A percentile compares a stretch with the other conserved stretches of the same genome.
Evolutionary conservation across 306 rosid genomes (phyloP).

Genomic region (Urtica urens): DNA sequence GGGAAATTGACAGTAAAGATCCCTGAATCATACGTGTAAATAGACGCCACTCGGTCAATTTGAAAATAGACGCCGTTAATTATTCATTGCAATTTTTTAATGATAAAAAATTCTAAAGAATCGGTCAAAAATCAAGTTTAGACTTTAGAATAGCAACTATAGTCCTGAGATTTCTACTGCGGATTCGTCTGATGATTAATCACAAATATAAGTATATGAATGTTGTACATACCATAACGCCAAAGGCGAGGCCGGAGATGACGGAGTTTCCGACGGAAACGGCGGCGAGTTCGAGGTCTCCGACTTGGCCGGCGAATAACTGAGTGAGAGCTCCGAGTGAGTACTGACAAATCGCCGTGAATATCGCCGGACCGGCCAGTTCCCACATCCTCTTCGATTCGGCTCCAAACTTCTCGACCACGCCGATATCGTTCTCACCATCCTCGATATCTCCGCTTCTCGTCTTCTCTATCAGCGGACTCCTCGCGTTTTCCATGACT

Average conservation of each 20-base stretch:
- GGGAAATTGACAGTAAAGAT: too few relatives aligned
- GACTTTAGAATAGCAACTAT: too few relatives aligned
- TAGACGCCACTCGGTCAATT: too few relatives aligned
- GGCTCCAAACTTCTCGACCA: conserved; percentile 3
- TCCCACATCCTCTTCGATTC: conserved; percentile 45
- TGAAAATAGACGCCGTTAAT: too few relatives aligned
- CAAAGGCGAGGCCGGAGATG: conserved; percentile 55
- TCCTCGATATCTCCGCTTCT: not conserved
- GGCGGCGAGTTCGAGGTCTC: conserved; percentile 59
- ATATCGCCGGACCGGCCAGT: conserved; percentile 47
- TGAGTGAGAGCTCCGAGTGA: conserved; percentile 64
- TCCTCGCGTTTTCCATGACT: not conserved
- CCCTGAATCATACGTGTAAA: too few relatives aligned
- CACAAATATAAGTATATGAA: not conserved
- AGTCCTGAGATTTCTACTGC: too few relatives aligned
- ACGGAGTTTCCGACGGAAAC: conserved; percentile 61
- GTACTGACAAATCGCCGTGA: conserved; percentile 42
- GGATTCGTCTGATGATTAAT: too few relatives aligned
- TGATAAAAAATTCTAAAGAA: too few relatives aligned
- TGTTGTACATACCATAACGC: conserved; percentile 42
- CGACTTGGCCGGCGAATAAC: conserved; percentile 34
- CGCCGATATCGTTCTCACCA: not conserved
- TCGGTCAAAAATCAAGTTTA: too few relatives aligned
- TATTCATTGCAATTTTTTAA: too few relatives aligned
- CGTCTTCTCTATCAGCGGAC: not conserved